Evolutionary conservation across 1,139 yeast genomes (phyloP), one percentile per base, ranked within the genome.

Genomic region (Zygosaccharomyces sapae): DNA sequence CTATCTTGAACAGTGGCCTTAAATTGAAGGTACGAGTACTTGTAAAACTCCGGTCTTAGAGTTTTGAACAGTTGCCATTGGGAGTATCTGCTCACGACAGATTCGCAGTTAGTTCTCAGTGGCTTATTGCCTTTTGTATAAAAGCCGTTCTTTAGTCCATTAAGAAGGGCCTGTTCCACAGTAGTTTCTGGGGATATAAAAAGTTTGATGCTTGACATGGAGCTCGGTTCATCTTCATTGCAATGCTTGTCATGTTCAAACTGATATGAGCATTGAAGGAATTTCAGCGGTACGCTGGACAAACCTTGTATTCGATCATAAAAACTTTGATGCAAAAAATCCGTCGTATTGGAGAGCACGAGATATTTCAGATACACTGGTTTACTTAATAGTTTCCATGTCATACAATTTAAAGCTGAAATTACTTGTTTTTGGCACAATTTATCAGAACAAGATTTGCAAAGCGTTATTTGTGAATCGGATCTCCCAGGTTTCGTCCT

Each of bases 401-500:
- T 74, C 3, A 82, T 61, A 2, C 80, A 66, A 53, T 76, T 79
- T 34, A 82, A 66, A 3, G 87, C 49, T 0, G 96, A 89, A 0
- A 75, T 71, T 33, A 71, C 68, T 61, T 87, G 96, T 47, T 76
- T 74, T 43, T 82, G 50, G 36, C 87, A 75, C 25, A 90, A 62
- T 59, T 90, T 90, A 63, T 90, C 97, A 0, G 95, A 81, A 63
- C 97, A 90, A 0, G 96, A 86, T 61, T 89, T 90, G 37, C 95
- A 85, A 37, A 75, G 66, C 0, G 95, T 78, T 2, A 80, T 53
- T 1, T 76, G 72, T 2, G 96, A 83, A 61, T 90, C 97, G 13
- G 73, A 65, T 45, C 97, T 67, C 1, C 97, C 98, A 0, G 97
- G 98, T 61, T 90, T 90, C 0, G 97, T 90, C 52, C 98, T 71